Evolutionary conservation across 371 early-diverging fungal genomes (phyloP).

Genomic region (Mucor lusitanicus): DNA sequence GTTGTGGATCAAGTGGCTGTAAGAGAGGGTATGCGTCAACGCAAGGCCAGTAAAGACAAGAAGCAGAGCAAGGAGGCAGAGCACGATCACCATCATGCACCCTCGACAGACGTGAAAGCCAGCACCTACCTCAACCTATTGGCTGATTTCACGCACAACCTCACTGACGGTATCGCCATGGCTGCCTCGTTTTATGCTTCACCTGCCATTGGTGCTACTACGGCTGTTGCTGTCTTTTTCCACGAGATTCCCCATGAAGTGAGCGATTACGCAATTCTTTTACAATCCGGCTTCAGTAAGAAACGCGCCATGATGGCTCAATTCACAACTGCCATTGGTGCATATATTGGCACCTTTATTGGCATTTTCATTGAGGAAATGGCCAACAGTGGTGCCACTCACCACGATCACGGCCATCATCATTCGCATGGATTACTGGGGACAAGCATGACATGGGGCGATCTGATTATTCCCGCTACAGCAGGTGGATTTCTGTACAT

Average conservation of each 20-base stretch:
- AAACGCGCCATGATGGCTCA: conserved; percentile 82
- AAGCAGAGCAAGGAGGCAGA: not conserved
- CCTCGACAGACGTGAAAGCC: conserved; percentile 52
- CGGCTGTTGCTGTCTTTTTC: conserved; percentile 90
- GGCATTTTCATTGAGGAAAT: conserved; percentile 80
- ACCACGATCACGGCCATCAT: conserved; percentile 9
- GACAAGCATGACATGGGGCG: conserved; percentile 49
- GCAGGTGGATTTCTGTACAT: conserved; percentile 92
- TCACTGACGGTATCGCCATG: conserved; percentile 93
- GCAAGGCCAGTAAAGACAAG: not conserved
- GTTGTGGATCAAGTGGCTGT: conserved; percentile 8
- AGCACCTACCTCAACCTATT: conserved; percentile 84
- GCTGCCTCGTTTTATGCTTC: conserved; percentile 86
- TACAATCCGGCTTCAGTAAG: conserved; percentile 81
- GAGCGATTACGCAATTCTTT: conserved; percentile 89
- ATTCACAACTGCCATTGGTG: conserved; percentile 81
- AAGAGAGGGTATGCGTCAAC: not conserved
- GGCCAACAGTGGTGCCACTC: not conserved
- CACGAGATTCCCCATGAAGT: conserved; percentile 95
- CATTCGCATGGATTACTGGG: conserved; percentile 49
- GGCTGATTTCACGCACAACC: conserved; percentile 89
- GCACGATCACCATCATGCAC: not conserved
- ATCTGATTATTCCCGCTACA: conserved; percentile 83
- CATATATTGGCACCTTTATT: conserved; percentile 78
- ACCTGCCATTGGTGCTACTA: conserved; percentile 81